Percentiles rank a stretch among this genome's conserved stretches.
These are phyloP conservation scores for Fusarium neocosmosporiellum DNA, from an alignment of 2,329 filamentous ascomycete species.

Conservation along the genomic window DNA sequence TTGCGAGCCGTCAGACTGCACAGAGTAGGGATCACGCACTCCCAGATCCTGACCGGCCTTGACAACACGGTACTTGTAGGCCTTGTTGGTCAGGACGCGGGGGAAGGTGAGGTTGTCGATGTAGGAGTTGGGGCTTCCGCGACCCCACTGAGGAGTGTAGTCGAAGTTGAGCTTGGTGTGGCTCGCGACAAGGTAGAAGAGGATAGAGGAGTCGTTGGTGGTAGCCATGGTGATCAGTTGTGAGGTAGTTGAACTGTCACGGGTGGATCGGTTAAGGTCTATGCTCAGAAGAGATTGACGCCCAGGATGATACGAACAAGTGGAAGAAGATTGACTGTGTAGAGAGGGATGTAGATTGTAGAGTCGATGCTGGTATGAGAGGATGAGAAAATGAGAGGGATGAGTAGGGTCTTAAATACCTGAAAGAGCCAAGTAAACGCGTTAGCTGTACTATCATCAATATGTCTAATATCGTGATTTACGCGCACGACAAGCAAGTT, in stretches of 20 bases:
- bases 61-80: conserved; percentile 19
- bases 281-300: not conserved
- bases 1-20: conserved; percentile 7
- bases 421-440: not conserved
- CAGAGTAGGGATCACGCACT: conserved; percentile 1
- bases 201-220: not conserved
- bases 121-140: conserved; percentile 18
- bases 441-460: not conserved
- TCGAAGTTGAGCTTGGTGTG: conserved; percentile 8
- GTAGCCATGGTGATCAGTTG: not conserved
- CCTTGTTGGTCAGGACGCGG: conserved; percentile 11
- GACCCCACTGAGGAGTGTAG: conserved; percentile 22
- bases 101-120: conserved; percentile 24
- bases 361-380: not conserved
- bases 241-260: not conserved
- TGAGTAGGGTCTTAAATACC: not conserved
- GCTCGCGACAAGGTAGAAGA: not conserved
- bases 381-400: not conserved
- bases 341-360: not conserved
- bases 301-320: not conserved
- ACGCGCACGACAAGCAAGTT: rapidly evolving
- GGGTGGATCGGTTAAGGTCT: not conserved
- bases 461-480: not conserved
- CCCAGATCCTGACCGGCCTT: conserved; percentile 10
- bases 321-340: not conserved